Evolutionary conservation across 257 asterid species (phyloP).

Genomic region (Nicotiana paniculata): DNA sequence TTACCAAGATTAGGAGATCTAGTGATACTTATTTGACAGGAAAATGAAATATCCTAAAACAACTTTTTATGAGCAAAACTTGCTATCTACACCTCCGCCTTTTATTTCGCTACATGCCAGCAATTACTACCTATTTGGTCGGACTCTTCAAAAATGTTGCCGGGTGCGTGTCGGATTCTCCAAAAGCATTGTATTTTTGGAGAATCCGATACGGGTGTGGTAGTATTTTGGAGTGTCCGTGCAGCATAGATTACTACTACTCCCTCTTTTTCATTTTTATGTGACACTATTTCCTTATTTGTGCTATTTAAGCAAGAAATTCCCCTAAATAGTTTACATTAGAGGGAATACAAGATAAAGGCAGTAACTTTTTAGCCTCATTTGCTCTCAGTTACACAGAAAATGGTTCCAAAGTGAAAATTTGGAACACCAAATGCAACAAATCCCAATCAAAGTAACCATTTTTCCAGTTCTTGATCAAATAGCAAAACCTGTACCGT

Average conservation of each 20-base stretch:
- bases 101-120: not conserved
- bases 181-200: too few relatives aligned
- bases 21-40: not conserved
- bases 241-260: too few relatives aligned
- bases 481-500: not conserved
- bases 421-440: not conserved
- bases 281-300: too few relatives aligned
- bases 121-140: too few relatives aligned
- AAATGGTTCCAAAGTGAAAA: not conserved
- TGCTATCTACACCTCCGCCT: not conserved
- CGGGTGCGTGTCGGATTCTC: too few relatives aligned
- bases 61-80: not conserved
- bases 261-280: too few relatives aligned
- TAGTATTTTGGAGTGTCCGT: too few relatives aligned
- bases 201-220: too few relatives aligned
- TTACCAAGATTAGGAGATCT: not conserved
- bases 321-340: not conserved
- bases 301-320: not conserved
- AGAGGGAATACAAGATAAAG: not conserved
- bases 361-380: not conserved
- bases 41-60: not conserved
- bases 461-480: not conserved
- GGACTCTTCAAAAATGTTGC: too few relatives aligned
- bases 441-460: not conserved
- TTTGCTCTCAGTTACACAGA: not conserved